These are phyloP conservation scores for Tricladium varicosporioides DNA, from an alignment of 2,329 filamentous ascomycete genomes.

Conservation along the genomic window DNA sequence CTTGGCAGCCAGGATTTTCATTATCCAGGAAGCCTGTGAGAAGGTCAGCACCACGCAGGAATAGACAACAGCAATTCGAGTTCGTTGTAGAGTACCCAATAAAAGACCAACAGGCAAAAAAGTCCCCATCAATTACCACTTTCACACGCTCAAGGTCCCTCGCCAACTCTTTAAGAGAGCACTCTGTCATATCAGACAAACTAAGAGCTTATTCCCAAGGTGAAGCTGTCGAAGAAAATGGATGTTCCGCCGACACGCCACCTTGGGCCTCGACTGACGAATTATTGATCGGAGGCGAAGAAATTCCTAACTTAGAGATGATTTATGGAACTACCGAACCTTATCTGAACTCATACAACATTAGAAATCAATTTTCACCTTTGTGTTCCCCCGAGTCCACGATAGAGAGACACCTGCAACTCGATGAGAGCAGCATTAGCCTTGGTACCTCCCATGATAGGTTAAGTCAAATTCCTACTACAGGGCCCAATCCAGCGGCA, in stretches of 20 bases:
- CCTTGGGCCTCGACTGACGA: not conserved
- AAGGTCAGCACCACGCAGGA: not conserved
- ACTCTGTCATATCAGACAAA: not conserved
- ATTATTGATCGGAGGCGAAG: not conserved
- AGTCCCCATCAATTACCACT: constrained; percentile 1
- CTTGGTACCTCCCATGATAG: no score
- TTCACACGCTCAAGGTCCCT: not conserved
- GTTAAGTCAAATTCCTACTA: not conserved
- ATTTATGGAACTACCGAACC: not conserved
- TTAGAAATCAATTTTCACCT: not conserved
- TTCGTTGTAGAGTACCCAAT: not conserved
- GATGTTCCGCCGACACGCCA: not conserved
- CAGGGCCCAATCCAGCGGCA: not conserved
- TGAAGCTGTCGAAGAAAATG: not conserved
- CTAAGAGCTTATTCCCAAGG: not conserved
- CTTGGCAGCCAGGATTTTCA: constrained; percentile 7
- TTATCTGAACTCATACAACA: not conserved
- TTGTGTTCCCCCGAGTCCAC: not conserved
- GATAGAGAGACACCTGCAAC: not conserved
- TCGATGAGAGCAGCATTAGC: no score
- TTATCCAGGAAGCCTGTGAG: constrained; percentile 2
- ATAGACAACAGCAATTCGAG: not conserved
- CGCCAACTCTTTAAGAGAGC: not conserved
- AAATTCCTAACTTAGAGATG: not conserved
- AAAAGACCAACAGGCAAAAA: not conserved